phyloP scores from a whole-genome alignment of 805 yeast genomes.

The Jamesozyma piceae region DNA sequence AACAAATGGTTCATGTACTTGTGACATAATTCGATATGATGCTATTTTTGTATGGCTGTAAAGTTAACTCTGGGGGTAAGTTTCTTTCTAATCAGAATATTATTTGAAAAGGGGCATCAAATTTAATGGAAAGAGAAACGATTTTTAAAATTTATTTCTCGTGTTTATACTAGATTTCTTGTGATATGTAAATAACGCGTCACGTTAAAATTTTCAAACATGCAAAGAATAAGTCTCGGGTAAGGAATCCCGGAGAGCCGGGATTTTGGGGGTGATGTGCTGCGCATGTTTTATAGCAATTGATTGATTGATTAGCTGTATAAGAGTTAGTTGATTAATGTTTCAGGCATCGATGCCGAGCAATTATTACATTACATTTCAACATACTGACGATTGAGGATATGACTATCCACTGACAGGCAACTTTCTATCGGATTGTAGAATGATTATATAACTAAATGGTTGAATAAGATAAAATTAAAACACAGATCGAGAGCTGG shows the following conservation, averaged over 20 bases:
- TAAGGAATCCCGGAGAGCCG: background rate
- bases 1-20: constrained; percentile 5
- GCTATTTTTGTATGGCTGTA: background rate
- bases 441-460: too few species aligned
- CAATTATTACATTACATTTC: too few species aligned
- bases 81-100: background rate
- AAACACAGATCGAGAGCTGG: too few species aligned
- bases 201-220: background rate
- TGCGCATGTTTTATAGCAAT: too few species aligned
- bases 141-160: background rate
- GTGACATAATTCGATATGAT: constrained; percentile 4
- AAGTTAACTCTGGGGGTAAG: background rate
- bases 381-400: too few species aligned
- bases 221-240: background rate
- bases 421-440: too few species aligned
- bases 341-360: too few species aligned
- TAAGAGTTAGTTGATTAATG: too few species aligned
- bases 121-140: too few species aligned
- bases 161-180: background rate
- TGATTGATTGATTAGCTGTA: too few species aligned
- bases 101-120: background rate
- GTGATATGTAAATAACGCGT: constrained; percentile 2
- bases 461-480: too few species aligned
- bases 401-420: too few species aligned
- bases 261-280: background rate